Evolutionary conservation across 352 stramenopile species (phyloP).

Genomic region (Globisporangium ultimum): DNA sequence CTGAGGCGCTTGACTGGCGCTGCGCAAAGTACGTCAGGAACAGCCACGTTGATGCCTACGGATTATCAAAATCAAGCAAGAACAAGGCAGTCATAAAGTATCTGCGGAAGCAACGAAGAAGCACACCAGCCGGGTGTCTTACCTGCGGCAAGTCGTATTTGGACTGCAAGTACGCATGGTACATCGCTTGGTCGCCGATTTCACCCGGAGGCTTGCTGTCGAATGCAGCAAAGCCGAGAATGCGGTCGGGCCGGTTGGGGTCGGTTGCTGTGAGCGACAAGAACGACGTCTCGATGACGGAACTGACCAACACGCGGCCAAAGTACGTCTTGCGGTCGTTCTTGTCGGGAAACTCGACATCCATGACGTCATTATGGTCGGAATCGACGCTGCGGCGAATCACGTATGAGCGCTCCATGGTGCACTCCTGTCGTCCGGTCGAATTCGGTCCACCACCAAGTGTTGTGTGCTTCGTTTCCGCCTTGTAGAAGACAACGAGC

Average conservation of each 20-base stretch:
- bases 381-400: conserved; percentile 59
- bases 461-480: not conserved
- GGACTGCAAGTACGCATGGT: conserved; percentile 36
- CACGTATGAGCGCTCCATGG: conserved; percentile 32
- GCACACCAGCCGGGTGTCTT: conserved; percentile 3
- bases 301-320: conserved; percentile 42
- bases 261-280: conserved; percentile 66
- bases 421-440: not conserved
- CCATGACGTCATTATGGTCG: conserved; percentile 54
- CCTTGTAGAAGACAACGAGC: not conserved
- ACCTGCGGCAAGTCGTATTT: conserved; percentile 56
- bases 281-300: conserved; percentile 72
- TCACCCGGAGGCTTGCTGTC: conserved; percentile 49
- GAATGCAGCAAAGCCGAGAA: conserved; percentile 65
- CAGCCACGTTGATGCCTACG: conserved; percentile 38
- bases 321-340: conserved; percentile 63
- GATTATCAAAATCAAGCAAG: not conserved
- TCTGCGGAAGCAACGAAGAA: no score
- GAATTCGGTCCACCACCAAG: not conserved
- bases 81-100: no score
- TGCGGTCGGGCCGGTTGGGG: conserved; percentile 34
- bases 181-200: conserved; percentile 29
- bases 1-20: conserved; percentile 28
- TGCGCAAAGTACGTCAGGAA: conserved; percentile 63
- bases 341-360: conserved; percentile 60